phyloP scores from a whole-genome alignment of 352 stramenopile genomes.

The Phytophthora idaei region DNA sequence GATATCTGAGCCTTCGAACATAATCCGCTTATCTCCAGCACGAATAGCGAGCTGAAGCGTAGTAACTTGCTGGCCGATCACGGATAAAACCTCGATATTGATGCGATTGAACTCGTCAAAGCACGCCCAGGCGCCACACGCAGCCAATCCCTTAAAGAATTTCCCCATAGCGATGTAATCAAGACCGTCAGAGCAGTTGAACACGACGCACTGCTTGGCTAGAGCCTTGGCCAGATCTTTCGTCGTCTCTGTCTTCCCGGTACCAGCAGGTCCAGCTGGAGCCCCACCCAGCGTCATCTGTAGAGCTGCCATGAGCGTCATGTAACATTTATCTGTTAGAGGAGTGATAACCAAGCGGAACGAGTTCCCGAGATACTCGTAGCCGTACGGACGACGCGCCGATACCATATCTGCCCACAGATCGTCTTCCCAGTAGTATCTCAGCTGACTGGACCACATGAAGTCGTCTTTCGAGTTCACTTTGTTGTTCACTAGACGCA shows the following conservation, averaged over 20 bases:
- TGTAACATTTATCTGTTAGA: constrained; percentile 96
- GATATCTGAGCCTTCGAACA: constrained; percentile 96
- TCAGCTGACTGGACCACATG: constrained; percentile 94
- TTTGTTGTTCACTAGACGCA: constrained; percentile 81
- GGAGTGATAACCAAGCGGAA: constrained; percentile 95
- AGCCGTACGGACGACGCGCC: constrained; percentile 90
- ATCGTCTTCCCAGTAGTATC: constrained; percentile 94
- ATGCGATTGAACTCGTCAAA: constrained; percentile 98
- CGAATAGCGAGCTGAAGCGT: constrained; percentile 90
- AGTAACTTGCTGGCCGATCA: constrained; percentile 87
- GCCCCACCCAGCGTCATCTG: constrained; percentile 95
- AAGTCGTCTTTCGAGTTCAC: constrained; percentile 93
- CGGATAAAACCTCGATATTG: constrained; percentile 92
- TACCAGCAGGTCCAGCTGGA: constrained; percentile 91
- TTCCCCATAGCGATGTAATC: constrained; percentile 97
- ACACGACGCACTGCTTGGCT: constrained; percentile 95
- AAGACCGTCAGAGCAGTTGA: constrained; percentile 95
- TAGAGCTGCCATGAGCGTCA: constrained; percentile 94
- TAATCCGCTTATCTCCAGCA: constrained; percentile 84
- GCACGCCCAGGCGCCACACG: constrained; percentile 94
- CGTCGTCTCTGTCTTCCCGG: constrained; percentile 95
- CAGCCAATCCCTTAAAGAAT: constrained; percentile 93
- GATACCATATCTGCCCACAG: constrained; percentile 92
- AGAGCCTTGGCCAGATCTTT: constrained; percentile 95
- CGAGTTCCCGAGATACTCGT: constrained; percentile 95